phyloP scores from a whole-genome alignment of 371 early-diverging fungal species.

The Neoconidiobolus thromboides region DNA sequence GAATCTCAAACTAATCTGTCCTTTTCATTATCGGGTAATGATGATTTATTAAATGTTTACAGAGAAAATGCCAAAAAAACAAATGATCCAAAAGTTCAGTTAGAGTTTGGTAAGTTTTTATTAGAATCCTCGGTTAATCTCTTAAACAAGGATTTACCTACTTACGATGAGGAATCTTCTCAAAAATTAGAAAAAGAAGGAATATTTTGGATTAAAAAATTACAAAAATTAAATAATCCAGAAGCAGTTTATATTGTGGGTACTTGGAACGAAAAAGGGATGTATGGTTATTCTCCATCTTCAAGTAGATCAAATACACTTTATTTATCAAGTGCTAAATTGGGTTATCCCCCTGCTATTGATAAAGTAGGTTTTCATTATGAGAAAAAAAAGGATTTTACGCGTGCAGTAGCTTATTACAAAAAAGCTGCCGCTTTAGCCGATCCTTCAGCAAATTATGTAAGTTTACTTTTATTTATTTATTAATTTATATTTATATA shows the following conservation, averaged over 20 bases:
- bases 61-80: conserved; percentile 31
- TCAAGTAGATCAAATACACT: conserved; percentile 21
- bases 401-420: conserved; percentile 50
- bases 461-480: conserved; percentile 14
- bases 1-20: background rate
- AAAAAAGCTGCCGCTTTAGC: conserved; percentile 50
- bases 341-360: conserved; percentile 18
- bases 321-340: conserved; percentile 19
- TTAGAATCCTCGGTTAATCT: background rate
- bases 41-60: conserved; percentile 15
- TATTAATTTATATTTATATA: background rate
- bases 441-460: conserved; percentile 44
- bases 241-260: conserved; percentile 51
- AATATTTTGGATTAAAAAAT: conserved; percentile 42
- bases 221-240: conserved; percentile 38
- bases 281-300: conserved; percentile 29
- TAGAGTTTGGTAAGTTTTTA: conserved; percentile 5
- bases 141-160: background rate
- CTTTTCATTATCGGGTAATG: background rate
- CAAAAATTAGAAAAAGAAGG: conserved; percentile 2
- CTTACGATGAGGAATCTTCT: background rate
- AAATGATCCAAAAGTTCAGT: conserved; percentile 4
- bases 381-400: conserved; percentile 36
- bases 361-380: conserved; percentile 21
- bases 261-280: conserved; percentile 40